Percentiles rank a stretch among this genome's conserved stretches.
These are phyloP conservation scores for Arthroderma sp. DNA, from an alignment of 2,329 filamentous ascomycete genomes.

Conservation along the genomic window DNA sequence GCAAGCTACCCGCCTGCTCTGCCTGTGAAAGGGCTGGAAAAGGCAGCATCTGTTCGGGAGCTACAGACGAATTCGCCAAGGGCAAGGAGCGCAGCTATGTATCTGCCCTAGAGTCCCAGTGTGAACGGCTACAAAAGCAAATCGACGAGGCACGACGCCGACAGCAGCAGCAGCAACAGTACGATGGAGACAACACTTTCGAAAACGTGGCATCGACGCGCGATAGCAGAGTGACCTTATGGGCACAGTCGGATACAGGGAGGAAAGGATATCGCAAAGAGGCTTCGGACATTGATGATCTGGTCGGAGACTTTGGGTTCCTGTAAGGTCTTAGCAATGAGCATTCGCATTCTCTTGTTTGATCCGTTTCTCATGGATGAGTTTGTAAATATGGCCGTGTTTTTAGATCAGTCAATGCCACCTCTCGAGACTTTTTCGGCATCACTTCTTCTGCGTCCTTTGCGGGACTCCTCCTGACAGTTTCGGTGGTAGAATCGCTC, in stretches of 20 bases:
- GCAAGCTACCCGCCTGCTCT: conserved; percentile 86
- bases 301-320: conserved; percentile 89
- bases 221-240: background rate
- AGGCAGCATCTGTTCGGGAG: conserved; percentile 76
- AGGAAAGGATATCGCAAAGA: conserved; percentile 41
- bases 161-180: conserved; percentile 20
- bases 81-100: conserved; percentile 97
- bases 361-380: too few relatives aligned
- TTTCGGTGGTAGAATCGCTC: conserved; percentile 59
- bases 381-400: background rate
- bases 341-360: too few relatives aligned
- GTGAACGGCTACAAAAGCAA: conserved; percentile 74
- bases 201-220: conserved; percentile 23
- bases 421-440: conserved; percentile 82
- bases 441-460: conserved; percentile 85
- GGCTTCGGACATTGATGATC: conserved; percentile 74
- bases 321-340: conserved; percentile 44
- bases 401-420: conserved; percentile 76
- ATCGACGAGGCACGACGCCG: conserved; percentile 38
- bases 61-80: conserved; percentile 87
- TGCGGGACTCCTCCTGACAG: conserved; percentile 73
- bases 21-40: conserved; percentile 88
- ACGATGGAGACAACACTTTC: conserved; percentile 1
- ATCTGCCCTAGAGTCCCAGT: conserved; percentile 78
- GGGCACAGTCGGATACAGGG: background rate